Evolutionary conservation across 2,329 filamentous ascomycete species (phyloP), one percentile per base, ranked within the genome.

Genomic region (Sporothrix humicola): DNA sequence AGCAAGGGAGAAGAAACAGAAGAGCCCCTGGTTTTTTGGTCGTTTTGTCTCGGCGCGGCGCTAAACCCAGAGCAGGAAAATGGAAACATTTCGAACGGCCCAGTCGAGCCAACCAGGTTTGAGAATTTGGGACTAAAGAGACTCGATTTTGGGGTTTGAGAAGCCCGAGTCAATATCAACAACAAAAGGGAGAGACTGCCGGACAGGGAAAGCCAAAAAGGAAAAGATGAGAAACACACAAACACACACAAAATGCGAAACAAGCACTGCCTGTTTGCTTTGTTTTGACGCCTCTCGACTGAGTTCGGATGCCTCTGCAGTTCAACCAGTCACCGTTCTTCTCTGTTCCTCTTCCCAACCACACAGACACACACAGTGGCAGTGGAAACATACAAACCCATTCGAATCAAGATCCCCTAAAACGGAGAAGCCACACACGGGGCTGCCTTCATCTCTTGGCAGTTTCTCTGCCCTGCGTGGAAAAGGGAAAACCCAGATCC

Each of bases 61-160:
- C 65, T 69, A 69, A 42, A n/a, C 48, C 48, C 48, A 31, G 65
- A 69, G 46, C 48, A 69, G 65, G 63, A 13, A 56, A 69, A 69
- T 52, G 66, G 26, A 65, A 65, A 46, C 59, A 65, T 65, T 23
- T 13, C 9, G 37, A 20, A 3, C 7, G 2, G 12, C 5, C 12
- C n/a, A 12, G 13, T 20, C 17, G 59, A 65, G n/a, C 59, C 59
- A 65, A 46, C 59, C 37, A 65, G 59, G 59, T 44, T 23, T 20
- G 59, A 44, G 59, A 20, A 37, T 37, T 37, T 37, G 31, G 31
- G 4, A 37, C 4, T 37, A 9, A 10, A 65, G 59, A 37, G 31
- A 37, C 31, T 7, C 31, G 31, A 37, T 37, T 6, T 37, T 37
- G 31, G 31, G 31, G 2, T 7, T 37, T 37, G 31, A 37, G 15